phyloP scores from a whole-genome alignment of 371 early-diverging fungal genomes.

The Rhizopus arrhizus region DNA sequence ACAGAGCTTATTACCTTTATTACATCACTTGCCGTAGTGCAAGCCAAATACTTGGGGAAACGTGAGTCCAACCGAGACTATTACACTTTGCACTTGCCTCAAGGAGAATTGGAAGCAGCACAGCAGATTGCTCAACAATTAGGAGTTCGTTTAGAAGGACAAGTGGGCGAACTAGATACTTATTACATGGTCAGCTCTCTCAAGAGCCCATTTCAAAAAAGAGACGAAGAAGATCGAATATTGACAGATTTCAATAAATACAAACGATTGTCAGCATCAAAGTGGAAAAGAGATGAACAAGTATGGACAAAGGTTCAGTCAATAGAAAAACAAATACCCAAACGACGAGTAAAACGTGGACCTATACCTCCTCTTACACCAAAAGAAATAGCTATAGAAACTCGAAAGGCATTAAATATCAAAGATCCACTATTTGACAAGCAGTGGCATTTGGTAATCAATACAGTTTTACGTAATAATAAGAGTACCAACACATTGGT shows the following conservation, averaged over 20 bases:
- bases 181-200: conserved; percentile 65
- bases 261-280: conserved; percentile 4
- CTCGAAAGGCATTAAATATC: conserved; percentile 43
- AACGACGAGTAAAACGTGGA: conserved; percentile 37
- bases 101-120: conserved; percentile 27
- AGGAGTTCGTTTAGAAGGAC: conserved; percentile 60
- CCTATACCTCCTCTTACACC: conserved; percentile 28
- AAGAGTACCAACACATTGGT: not conserved
- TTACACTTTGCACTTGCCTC: conserved; percentile 54
- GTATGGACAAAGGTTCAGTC: conserved; percentile 25
- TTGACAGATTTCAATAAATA: conserved; percentile 16
- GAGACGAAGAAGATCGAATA: conserved; percentile 22
- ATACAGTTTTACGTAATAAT: not conserved
- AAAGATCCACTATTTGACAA: conserved; percentile 77
- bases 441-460: conserved; percentile 84
- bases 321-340: conserved; percentile 39
- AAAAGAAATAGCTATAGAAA: conserved; percentile 18
- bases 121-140: conserved; percentile 44
- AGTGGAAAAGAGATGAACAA: conserved; percentile 19
- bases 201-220: conserved; percentile 12
- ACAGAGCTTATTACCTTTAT: not conserved
- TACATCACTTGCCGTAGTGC: not conserved
- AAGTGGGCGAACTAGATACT: conserved; percentile 66
- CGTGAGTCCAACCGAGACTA: conserved; percentile 41
- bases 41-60: conserved; percentile 25